Evolutionary conservation across 257 asterid genomes (phyloP), one percentile per base, ranked within the genome.

Genomic region (Solanum dulcamara): DNA sequence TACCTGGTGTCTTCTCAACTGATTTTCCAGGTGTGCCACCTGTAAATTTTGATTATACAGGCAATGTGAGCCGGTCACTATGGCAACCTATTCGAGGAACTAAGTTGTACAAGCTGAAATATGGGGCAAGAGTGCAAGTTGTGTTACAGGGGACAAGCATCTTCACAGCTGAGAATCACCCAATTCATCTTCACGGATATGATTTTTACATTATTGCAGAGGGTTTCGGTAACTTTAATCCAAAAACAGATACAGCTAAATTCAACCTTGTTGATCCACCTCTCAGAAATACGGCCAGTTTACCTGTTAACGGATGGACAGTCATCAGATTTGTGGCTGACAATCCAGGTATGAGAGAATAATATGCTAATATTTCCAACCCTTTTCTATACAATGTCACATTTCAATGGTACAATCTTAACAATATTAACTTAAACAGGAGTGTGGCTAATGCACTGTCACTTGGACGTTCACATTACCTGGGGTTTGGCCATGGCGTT

Each of bases 91-190:
- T 15, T 28, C 82, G 30, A 0, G 97, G 93, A 1, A 96, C 99
- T 3, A 94, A 85, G 85, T 40, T 91, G 13, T 93, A 96, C 86
- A 93, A 37, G 77, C 37, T 96, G 75, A 93, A 93, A 51, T 94
- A 88, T 26, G 98, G 98, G 59, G 92, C 91, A 3, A 87, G 90
- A 7, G 99, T 94, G 81, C 94, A 94, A 86, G 10, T 94, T 17
- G 98, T 94, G 46, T 28, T 93, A 74, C n/a, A n/a, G n/a, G n/a
- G n/a, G n/a, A n/a, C n/a, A n/a, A n/a, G n/a, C n/a, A n/a, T n/a
- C n/a, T n/a, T n/a, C n/a, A n/a, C n/a, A n/a, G n/a, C n/a, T n/a
- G 99, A 94, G 88, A 90, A 93, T 87, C 99, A 94, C 90, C 99
- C 99, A 1, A 92, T 53, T 6, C 26, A 20, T 22, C 62, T 20